Percentiles rank a stretch among this genome's conserved stretches.
Conservation (phyloP, 306 rosid genomes). For the Malus fusca region DNA sequence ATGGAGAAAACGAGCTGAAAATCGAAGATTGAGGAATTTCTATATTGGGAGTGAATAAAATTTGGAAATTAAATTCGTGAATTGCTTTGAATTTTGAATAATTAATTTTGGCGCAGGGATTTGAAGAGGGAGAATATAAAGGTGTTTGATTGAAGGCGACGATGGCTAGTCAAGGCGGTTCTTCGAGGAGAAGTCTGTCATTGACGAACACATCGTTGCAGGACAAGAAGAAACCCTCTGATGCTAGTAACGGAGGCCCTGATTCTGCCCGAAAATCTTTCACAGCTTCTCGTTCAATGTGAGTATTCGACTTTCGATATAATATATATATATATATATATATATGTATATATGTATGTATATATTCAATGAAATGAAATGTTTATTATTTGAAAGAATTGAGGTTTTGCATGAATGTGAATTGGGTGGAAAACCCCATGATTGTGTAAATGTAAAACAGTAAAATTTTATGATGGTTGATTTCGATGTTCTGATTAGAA, state of each 20-base stretch:
- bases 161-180: conserved; percentile 56
- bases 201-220: conserved; percentile 23
- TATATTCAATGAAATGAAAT: not conserved
- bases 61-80: not conserved
- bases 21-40: not conserved
- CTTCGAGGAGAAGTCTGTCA: conserved; percentile 50
- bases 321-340: not conserved
- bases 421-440: not conserved
- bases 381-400: not conserved
- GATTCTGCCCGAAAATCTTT: conserved; percentile 46
- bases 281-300: conserved; percentile 46
- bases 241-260: conserved; percentile 9
- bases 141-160: conserved; percentile 8
- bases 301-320: not conserved
- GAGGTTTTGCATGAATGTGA: not conserved
- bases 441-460: not conserved
- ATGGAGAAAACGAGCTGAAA: not conserved
- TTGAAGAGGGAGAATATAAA: conserved; percentile 3
- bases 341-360: not conserved
- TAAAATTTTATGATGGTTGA: too few relatives aligned
- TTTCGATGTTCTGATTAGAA: not conserved
- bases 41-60: not conserved
- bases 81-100: not conserved
- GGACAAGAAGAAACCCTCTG: conserved; percentile 44
- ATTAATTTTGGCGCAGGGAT: conserved; percentile 21